These are phyloP conservation scores for Eimeria acervulina DNA, from an alignment of 169 alveolate genomes.

Conservation along the genomic window DNA sequence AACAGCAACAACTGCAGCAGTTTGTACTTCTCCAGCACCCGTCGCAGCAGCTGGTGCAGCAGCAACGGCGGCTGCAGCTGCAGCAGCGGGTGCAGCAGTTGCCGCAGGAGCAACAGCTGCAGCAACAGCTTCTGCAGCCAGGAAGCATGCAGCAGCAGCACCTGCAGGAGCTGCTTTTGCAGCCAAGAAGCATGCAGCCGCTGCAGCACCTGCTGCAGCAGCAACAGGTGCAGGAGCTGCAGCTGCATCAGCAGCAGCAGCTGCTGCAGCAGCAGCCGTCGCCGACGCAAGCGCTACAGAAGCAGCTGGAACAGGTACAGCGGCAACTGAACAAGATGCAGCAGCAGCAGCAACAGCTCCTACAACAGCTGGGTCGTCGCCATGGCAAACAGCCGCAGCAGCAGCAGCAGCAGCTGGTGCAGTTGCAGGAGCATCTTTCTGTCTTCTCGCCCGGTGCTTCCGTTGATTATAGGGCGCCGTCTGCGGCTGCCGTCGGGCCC, in stretches of 20 bases:
- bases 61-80: too few relatives aligned
- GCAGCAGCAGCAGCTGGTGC: too few relatives aligned
- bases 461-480: too few relatives aligned
- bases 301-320: background rate
- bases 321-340: too few relatives aligned
- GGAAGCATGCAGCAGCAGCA: background rate
- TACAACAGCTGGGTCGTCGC: too few relatives aligned
- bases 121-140: background rate
- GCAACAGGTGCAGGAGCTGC: background rate
- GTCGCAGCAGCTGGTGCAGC: conserved; percentile 12
- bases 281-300: background rate
- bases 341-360: too few relatives aligned
- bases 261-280: conserved; percentile 2
- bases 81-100: too few relatives aligned
- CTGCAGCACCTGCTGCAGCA: background rate
- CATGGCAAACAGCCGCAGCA: too few relatives aligned
- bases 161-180: background rate
- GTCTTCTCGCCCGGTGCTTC: too few relatives aligned
- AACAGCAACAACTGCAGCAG: background rate
- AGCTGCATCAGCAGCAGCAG: too few relatives aligned
- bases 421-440: conserved; percentile 26
- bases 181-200: background rate
- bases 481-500: too few relatives aligned
- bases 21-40: background rate
- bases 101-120: too few relatives aligned